Conservation (phyloP, 148 eudicot species). For the Nyssa sinensis region DNA sequence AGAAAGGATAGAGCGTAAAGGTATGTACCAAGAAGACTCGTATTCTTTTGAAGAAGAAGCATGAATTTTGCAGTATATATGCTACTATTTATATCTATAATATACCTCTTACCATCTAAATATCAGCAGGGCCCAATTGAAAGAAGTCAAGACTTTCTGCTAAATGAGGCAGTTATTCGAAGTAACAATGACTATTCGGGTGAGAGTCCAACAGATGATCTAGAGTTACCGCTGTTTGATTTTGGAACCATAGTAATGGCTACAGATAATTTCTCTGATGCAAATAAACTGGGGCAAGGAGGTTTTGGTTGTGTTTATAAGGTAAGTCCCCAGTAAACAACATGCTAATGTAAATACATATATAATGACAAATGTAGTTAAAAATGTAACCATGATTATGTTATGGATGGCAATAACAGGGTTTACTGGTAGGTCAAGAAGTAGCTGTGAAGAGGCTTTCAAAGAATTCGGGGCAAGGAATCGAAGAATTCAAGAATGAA, state of each 20-base stretch:
- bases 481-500: constrained; percentile 77
- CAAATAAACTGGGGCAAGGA: constrained; percentile 58
- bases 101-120: neutral
- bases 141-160: constrained; percentile 40
- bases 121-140: constrained; percentile 30
- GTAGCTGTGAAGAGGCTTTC: constrained; percentile 80
- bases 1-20: constrained; percentile 28
- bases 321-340: constrained; percentile 24
- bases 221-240: constrained; percentile 51
- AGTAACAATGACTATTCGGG: constrained; percentile 34
- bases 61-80: neutral
- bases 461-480: constrained; percentile 68
- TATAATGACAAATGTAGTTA: neutral
- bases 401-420: constrained; percentile 33
- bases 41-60: neutral
- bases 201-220: constrained; percentile 29
- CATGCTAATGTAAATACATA: neutral
- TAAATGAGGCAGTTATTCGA: constrained; percentile 20
- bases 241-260: constrained; percentile 35
- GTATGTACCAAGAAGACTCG: constrained; percentile 26
- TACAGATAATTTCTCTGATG: constrained; percentile 43
- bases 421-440: constrained; percentile 44
- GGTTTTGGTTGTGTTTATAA: constrained; percentile 68
- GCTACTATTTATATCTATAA: neutral
- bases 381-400: neutral